Percentiles rank a stretch among this genome's conserved stretches.
These are phyloP conservation scores for Colletotrichum graminicola DNA, from an alignment of 2,329 filamentous ascomycete genomes.

Conservation along the genomic window DNA sequence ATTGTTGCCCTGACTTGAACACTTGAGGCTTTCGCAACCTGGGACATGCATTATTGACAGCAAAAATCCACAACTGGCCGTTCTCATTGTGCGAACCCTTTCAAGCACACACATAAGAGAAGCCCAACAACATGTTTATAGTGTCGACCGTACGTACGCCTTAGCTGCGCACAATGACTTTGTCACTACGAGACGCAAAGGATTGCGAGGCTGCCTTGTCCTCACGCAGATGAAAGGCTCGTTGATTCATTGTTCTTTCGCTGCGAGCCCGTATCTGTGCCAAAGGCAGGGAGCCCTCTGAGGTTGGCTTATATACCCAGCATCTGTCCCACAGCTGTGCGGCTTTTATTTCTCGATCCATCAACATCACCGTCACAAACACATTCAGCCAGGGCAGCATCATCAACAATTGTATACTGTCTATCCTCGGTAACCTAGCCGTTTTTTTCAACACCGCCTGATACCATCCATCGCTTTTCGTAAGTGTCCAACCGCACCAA, in stretches of 20 bases:
- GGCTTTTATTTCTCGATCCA: background rate
- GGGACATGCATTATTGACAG: background rate
- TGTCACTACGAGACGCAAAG: background rate
- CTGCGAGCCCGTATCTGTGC: background rate
- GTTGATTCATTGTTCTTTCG: background rate
- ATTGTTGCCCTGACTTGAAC: background rate
- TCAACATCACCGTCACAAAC: background rate
- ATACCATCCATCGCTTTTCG: background rate
- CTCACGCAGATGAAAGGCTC: background rate
- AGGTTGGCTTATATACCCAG: background rate
- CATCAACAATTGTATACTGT: background rate
- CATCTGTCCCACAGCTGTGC: background rate
- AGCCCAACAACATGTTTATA: background rate
- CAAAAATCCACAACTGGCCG: background rate
- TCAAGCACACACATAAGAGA: background rate
- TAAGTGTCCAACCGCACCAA: slow-evolving; percentile 14
- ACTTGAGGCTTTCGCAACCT: background rate
- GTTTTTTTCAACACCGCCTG: background rate
- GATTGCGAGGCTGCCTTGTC: background rate
- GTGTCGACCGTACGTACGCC: background rate
- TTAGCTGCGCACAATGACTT: background rate
- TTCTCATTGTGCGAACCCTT: background rate
- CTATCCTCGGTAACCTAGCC: background rate
- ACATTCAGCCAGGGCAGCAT: background rate
- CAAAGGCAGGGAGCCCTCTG: background rate